Percentiles rank a stretch among this genome's conserved stretches.
These are phyloP conservation scores for Penicillium mononematosum DNA, from an alignment of 495 filamentous ascomycete species.

Conservation along the genomic window DNA sequence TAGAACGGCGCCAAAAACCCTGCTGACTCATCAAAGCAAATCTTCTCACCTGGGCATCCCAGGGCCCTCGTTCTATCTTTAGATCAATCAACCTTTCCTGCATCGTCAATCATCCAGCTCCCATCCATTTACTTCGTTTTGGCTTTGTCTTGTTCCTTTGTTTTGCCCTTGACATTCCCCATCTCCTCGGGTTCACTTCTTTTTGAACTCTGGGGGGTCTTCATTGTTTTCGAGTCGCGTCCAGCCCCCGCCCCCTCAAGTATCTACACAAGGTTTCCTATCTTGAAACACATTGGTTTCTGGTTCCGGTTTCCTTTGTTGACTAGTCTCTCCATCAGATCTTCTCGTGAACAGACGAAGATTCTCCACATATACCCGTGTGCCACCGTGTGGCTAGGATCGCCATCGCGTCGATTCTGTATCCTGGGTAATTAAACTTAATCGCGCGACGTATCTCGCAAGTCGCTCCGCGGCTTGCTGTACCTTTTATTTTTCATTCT, in stretches of 20 bases:
- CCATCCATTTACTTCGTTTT: constrained; percentile 18
- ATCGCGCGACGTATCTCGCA: constrained; percentile 4
- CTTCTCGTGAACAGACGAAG: background rate
- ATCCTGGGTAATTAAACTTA: constrained; percentile 1
- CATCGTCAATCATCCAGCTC: constrained; percentile 29
- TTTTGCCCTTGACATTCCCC: background rate
- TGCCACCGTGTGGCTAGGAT: constrained; percentile 4
- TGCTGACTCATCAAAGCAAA: constrained; percentile 7
- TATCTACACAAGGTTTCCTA: constrained; percentile 6
- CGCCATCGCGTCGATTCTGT: constrained; percentile 10
- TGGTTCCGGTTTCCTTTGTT: constrained; percentile 4
- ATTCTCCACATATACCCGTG: background rate
- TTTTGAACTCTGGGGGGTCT: constrained; percentile 8
- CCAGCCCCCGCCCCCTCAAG: constrained; percentile 4
- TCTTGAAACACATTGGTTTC: background rate
- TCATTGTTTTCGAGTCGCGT: constrained; percentile 8
- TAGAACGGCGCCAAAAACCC: constrained; percentile 15
- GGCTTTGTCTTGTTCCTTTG: constrained; percentile 9
- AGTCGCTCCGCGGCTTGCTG: constrained; percentile 2
- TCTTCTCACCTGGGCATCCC: constrained; percentile 1
- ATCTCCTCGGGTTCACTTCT: constrained; percentile 11
- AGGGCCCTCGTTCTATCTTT: constrained; percentile 31
- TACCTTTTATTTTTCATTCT: background rate
- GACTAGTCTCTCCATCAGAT: background rate
- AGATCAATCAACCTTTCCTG: constrained; percentile 35